Base-by-base conservation (phyloP, 2,329 filamentous ascomycete genomes). In the Fusarium bulbicola region DNA sequence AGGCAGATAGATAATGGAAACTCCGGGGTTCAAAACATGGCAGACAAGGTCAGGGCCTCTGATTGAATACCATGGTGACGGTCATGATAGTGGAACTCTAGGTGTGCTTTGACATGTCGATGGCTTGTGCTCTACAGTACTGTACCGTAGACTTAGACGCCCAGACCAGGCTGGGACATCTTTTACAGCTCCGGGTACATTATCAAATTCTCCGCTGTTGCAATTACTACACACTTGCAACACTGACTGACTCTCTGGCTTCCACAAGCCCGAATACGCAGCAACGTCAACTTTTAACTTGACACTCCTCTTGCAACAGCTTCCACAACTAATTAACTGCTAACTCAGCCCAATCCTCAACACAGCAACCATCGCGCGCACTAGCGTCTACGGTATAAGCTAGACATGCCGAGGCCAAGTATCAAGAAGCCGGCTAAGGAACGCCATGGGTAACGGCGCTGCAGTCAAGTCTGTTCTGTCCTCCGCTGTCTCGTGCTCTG, bases 331-430 rank as follows among this genome's bases (percentile, higher is more conserved):
- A 36, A 50, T 16, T 50, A 32, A 32, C n/a, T 46, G 13, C 47
- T 50, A 34, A 21, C 26, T 46, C 53, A 53, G 39, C 46, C 63
- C 42, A 54, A 37, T n/a, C 40, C 43, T 54, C n/a, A 49, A 36
- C 49, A 42, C 21, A 57, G 34, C 34, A 32, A 59, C 30, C 46
- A 58, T 59, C 46, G 53, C 54, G 54, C 54, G 36, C 59, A 56
- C 71, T 70, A 64, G 57, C 52, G 64, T 36, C 62, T 42, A 71
- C 58, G 52, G 68, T 68, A 72, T 43, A 72, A 59, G 54, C 65
- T 68, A 73, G 73, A 68, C 56, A 59, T 77, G 66, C 73, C 63
- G 68, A 76, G 66, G 58, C 68, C 68, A 76, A 63, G 68, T 70
- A 66, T 57, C 62, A 72, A n/a, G 64, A 71, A 66, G 59, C 59